Conservation (phyloP, 108 stramenopile genomes). For the Cylindrotheca fusiformis region DNA sequence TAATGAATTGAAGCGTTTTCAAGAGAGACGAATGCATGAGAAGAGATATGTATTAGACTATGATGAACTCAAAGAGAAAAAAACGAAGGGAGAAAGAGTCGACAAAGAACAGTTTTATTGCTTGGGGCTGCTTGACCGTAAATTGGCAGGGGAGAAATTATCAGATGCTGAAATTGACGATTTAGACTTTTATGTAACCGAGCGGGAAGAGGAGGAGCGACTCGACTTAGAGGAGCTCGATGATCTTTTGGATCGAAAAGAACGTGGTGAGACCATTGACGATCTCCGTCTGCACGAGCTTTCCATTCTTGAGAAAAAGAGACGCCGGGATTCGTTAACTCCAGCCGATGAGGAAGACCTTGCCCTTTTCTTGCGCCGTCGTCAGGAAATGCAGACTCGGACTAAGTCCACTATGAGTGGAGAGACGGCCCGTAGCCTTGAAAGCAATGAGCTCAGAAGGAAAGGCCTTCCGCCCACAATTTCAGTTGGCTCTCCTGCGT, state of each 20-base stretch:
- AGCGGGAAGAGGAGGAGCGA: slow-evolving; percentile 6
- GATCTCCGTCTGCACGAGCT: slow-evolving; percentile 20
- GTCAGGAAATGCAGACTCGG: neutral
- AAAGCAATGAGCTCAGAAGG: slow-evolving; percentile 8
- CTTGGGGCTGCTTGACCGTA: slow-evolving; percentile 16
- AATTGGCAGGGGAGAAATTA: slow-evolving; percentile 11
- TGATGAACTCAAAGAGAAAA: slow-evolving; percentile 9
- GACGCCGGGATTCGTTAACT: slow-evolving; percentile 11
- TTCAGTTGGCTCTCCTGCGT: neutral
- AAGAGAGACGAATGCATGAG: slow-evolving; percentile 4
- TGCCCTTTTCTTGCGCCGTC: too few species aligned
- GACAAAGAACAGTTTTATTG: slow-evolving; percentile 8
- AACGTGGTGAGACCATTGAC: slow-evolving; percentile 6
- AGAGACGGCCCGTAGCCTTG: neutral
- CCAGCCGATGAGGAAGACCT: slow-evolving; percentile 13
- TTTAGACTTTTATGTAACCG: neutral
- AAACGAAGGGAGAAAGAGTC: slow-evolving; percentile 1
- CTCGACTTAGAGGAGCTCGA: slow-evolving; percentile 4
- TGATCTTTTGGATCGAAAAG: slow-evolving; percentile 1
- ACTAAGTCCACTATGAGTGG: neutral
- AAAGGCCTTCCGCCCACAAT: slow-evolving; percentile 18
- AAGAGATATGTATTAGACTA: neutral
- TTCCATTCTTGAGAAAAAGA: neutral
- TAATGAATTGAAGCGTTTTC: neutral
- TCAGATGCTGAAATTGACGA: slow-evolving; percentile 20